Percentiles rank a stretch among this genome's conserved stretches.
phyloP scores from a whole-genome alignment of 768 basidiomycete genomes.

The Boletus subcaerulescens region DNA sequence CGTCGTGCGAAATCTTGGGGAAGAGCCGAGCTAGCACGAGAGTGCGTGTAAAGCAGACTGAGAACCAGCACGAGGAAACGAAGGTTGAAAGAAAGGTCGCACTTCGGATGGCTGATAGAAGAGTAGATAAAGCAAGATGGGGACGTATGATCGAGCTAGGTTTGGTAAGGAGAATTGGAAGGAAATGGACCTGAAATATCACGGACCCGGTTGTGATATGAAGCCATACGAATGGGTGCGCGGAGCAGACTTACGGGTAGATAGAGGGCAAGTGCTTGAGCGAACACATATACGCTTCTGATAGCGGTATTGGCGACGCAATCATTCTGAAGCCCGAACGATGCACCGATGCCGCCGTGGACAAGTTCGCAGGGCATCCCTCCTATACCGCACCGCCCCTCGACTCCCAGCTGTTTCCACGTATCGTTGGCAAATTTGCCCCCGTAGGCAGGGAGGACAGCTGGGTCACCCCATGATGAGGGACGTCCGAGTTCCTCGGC shows the following conservation, averaged over 20 bases:
- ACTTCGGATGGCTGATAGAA: constrained; percentile 57
- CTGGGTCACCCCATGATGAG: constrained; percentile 60
- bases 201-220: not conserved
- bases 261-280: constrained; percentile 63
- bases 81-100: constrained; percentile 73
- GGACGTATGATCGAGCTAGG: constrained; percentile 51
- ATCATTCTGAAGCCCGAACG: constrained; percentile 47
- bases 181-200: constrained; percentile 58
- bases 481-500: constrained; percentile 59
- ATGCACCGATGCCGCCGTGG: constrained; percentile 53
- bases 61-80: constrained; percentile 65
- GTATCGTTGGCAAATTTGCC: constrained; percentile 45
- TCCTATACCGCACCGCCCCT: constrained; percentile 51
- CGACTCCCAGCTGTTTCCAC: constrained; percentile 59
- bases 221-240: not conserved
- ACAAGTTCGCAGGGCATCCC: constrained; percentile 77
- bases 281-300: constrained; percentile 55
- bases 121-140: constrained; percentile 37
- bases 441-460: constrained; percentile 58
- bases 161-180: constrained; percentile 60
- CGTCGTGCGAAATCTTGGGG: constrained; percentile 67
- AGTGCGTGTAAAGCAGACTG: constrained; percentile 69
- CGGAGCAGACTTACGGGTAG: constrained; percentile 54
- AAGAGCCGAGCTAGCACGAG: constrained; percentile 60
- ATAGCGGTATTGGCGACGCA: constrained; percentile 58